These are phyloP conservation scores for Scedosporium dehoogii DNA, from an alignment of 2,329 filamentous ascomycete genomes.

Conservation along the genomic window DNA sequence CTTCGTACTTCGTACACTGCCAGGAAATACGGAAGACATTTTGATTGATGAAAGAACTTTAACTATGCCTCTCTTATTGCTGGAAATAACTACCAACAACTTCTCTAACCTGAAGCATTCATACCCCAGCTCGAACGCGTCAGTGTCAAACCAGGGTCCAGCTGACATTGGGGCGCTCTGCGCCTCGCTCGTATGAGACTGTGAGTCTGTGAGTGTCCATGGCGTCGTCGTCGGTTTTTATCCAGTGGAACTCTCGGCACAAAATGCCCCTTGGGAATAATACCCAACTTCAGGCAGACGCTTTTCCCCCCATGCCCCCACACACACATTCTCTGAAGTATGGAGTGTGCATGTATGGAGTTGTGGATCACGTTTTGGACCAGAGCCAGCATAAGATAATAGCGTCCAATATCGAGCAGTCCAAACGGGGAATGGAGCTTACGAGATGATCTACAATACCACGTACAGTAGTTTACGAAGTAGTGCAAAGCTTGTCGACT, in stretches of 20 bases:
- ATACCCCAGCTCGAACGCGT: background rate
- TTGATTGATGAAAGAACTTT: too few species aligned
- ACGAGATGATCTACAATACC: too few species aligned
- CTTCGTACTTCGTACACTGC: too few species aligned
- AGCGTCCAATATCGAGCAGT: background rate
- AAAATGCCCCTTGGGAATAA: background rate
- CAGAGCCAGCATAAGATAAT: background rate
- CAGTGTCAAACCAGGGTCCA: background rate
- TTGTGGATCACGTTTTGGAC: background rate
- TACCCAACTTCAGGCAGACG: background rate
- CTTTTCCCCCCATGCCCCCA: background rate
- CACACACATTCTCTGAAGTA: background rate
- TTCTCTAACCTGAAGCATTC: background rate
- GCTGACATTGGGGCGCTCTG: background rate
- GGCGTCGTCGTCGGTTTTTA: background rate
- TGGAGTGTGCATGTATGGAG: background rate
- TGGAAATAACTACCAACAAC: background rate
- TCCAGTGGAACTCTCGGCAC: background rate
- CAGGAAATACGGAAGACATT: too few species aligned
- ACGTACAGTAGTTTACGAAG: too few species aligned
- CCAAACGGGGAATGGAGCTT: too few species aligned
- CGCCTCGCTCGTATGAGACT: background rate
- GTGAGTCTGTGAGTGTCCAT: background rate
- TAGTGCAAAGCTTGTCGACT: too few species aligned
- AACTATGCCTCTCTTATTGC: background rate